phyloP scores from a whole-genome alignment of 2,329 filamentous ascomycete species.

The Phaeosphaeriaceae sp. region DNA sequence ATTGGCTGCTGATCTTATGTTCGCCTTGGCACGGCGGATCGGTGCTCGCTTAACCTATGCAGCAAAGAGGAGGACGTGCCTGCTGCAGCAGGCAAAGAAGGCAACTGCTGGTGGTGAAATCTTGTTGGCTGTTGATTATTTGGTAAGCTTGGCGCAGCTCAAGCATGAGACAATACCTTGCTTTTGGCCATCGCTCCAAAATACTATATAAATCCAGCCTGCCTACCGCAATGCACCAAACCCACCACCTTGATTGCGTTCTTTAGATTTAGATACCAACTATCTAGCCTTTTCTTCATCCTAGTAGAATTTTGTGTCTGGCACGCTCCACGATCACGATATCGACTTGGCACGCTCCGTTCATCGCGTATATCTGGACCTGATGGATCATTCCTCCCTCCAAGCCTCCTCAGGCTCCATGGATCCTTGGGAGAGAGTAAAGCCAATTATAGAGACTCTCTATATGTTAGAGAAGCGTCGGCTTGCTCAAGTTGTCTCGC shows the following conservation, averaged over 20 bases:
- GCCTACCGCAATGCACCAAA: too few relatives aligned
- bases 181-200: too few relatives aligned
- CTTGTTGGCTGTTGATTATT: not conserved
- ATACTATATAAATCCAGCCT: too few relatives aligned
- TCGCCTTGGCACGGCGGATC: slow-evolving; percentile 11
- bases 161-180: not conserved
- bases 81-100: slow-evolving; percentile 10
- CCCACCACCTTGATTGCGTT: too few relatives aligned
- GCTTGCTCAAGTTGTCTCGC: not conserved
- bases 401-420: not conserved
- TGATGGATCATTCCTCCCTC: not conserved
- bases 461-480: not conserved
- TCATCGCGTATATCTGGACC: too few relatives aligned
- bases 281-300: too few relatives aligned
- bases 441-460: not conserved
- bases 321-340: too few relatives aligned
- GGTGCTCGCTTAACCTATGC: not conserved
- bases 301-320: too few relatives aligned
- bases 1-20: slow-evolving; percentile 19
- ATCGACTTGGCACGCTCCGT: too few relatives aligned
- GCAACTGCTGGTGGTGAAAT: not conserved
- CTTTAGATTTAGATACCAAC: too few relatives aligned
- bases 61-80: not conserved
- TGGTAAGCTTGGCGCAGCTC: not conserved
- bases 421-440: not conserved